Conservation (phyloP, 2,329 filamentous ascomycete genomes). For the Fusarium brachygibbosum region DNA sequence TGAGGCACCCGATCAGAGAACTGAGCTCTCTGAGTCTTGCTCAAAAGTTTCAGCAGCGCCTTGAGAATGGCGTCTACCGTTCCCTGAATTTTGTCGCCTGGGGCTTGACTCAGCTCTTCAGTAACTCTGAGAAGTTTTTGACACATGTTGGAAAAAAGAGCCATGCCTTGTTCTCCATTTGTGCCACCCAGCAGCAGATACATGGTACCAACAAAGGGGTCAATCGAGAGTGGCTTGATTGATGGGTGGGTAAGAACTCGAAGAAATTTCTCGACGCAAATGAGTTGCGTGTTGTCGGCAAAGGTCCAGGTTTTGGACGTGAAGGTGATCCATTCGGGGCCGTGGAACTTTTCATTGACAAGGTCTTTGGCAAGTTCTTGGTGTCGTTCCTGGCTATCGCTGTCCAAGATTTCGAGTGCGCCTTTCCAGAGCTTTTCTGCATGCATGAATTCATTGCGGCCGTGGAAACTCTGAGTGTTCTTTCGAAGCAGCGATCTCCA, state of each 20-base stretch:
- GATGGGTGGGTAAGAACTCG: neutral
- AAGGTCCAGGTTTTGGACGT: neutral
- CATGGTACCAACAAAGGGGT: slow-evolving; percentile 51
- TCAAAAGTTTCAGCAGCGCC: slow-evolving; percentile 6
- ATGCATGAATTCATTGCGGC: neutral
- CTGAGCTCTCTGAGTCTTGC: slow-evolving; percentile 1
- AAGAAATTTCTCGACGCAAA: neutral
- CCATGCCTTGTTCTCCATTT: slow-evolving; percentile 49
- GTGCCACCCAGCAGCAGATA: slow-evolving; percentile 52
- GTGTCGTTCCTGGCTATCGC: neutral
- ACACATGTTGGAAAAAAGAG: slow-evolving; percentile 34
- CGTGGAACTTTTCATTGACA: slow-evolving; percentile 7
- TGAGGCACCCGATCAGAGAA: neutral
- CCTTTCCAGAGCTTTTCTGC: slow-evolving; percentile 7
- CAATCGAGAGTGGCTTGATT: slow-evolving; percentile 48
- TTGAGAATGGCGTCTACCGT: neutral
- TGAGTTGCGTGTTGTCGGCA: neutral
- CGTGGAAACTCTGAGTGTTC: neutral
- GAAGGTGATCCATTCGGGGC: slow-evolving; percentile 3
- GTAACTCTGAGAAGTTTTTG: too few species aligned
- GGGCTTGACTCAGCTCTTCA: neutral
- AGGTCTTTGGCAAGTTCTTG: slow-evolving; percentile 12
- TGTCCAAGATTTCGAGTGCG: slow-evolving; percentile 4
- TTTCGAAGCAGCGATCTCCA: slow-evolving; percentile 12
- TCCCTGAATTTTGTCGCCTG: neutral